These are phyloP conservation scores for Aureobasidium sp. DNA, from an alignment of 2,329 filamentous ascomycete genomes.

Conservation along the genomic window DNA sequence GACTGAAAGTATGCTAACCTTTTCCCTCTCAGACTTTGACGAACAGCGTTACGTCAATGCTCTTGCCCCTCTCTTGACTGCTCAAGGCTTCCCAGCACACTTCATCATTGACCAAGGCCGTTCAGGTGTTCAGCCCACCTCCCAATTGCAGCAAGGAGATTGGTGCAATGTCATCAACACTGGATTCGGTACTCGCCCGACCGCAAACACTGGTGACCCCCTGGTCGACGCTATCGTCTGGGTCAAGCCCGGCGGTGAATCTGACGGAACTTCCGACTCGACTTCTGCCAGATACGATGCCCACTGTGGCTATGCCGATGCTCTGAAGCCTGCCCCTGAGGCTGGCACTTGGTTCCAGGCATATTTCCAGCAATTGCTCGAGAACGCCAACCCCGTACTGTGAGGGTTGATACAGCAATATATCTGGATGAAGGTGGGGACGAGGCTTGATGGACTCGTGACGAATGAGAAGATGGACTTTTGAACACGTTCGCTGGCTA, in stretches of 20 bases:
- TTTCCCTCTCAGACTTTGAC: slow-evolving; percentile 36
- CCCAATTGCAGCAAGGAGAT: slow-evolving; percentile 53
- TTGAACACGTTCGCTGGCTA: not conserved
- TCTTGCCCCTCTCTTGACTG: slow-evolving; percentile 42
- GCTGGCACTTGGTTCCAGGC: slow-evolving; percentile 61
- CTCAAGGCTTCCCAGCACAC: slow-evolving; percentile 45
- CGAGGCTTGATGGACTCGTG: not conserved
- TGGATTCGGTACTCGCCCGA: slow-evolving; percentile 59
- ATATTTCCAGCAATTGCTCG: slow-evolving; percentile 31
- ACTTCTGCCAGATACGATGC: slow-evolving; percentile 31
- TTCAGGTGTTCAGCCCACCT: slow-evolving; percentile 51
- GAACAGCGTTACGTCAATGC: slow-evolving; percentile 48
- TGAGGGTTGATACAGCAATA: not conserved
- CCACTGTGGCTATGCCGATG: slow-evolving; percentile 42
- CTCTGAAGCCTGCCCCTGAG: slow-evolving; percentile 48
- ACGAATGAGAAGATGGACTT: not conserved
- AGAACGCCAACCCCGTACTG: slow-evolving; percentile 30
- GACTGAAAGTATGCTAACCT: not conserved
- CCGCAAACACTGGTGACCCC: slow-evolving; percentile 52
- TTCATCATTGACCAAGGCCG: slow-evolving; percentile 54
- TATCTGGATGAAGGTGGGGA: not conserved
- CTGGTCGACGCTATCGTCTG: slow-evolving; percentile 62
- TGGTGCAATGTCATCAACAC: slow-evolving; percentile 61
- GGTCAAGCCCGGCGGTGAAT: slow-evolving; percentile 60
- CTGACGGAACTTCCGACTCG: slow-evolving; percentile 28